A percentile compares a stretch with the other conserved stretches of the same genome.
Conservation (phyloP, 1,284 basidiomycete genomes). For the Ustilago trichophora region DNA sequence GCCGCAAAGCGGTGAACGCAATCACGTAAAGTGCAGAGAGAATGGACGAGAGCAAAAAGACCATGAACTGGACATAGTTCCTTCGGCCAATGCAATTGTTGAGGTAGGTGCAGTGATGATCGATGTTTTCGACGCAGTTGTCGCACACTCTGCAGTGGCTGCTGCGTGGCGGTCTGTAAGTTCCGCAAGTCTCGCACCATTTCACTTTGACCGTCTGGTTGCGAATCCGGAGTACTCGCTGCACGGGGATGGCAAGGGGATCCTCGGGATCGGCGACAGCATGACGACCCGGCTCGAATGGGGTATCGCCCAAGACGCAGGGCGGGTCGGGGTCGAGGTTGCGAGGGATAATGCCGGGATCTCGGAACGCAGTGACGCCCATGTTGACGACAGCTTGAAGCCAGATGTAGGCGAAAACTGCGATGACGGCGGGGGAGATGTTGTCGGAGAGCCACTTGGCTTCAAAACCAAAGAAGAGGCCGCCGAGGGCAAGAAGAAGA, state of each 20-base stretch:
- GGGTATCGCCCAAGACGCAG: conserved; percentile 35
- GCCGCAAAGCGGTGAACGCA: conserved; percentile 34
- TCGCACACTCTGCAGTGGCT: conserved; percentile 66
- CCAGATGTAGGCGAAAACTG: conserved; percentile 56
- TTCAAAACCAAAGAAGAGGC: conserved; percentile 59
- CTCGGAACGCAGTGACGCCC: conserved; percentile 57
- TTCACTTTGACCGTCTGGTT: conserved; percentile 46
- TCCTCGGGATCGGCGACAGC: conserved; percentile 39
- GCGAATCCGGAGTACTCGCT: conserved; percentile 36
- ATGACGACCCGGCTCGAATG: conserved; percentile 13
- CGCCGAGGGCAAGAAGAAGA: conserved; percentile 50
- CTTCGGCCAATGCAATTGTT: conserved; percentile 65
- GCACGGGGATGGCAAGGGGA: conserved; percentile 34
- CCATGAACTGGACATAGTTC: conserved; percentile 65
- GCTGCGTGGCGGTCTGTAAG: conserved; percentile 62
- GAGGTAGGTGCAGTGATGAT: conserved; percentile 66
- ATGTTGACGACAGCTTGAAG: conserved; percentile 51
- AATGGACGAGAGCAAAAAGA: conserved; percentile 51
- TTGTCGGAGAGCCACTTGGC: conserved; percentile 48
- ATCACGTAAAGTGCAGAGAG: conserved; percentile 25
- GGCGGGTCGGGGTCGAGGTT: conserved; percentile 63
- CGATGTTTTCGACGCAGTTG: conserved; percentile 65
- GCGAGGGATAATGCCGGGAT: conserved; percentile 65
- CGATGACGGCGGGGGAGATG: conserved; percentile 51
- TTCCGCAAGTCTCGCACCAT: conserved; percentile 65